phyloP scores from a whole-genome alignment of 1,139 yeast genomes.

The Yamadazyma oceani region DNA sequence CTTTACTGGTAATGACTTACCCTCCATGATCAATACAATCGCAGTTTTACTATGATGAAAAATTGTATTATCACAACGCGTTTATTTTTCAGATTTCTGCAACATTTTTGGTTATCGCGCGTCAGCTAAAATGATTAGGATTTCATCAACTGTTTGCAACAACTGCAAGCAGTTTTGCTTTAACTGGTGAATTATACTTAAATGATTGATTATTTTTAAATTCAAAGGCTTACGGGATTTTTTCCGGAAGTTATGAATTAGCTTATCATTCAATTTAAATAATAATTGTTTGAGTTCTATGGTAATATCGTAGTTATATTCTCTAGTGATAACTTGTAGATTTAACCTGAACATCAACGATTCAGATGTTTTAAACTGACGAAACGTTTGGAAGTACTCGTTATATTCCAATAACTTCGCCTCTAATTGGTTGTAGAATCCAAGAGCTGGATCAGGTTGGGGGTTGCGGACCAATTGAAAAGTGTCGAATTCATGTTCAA shows the following conservation, averaged over 20 bases:
- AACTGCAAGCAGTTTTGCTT: slow-evolving; percentile 8
- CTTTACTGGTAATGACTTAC: slow-evolving; percentile 56
- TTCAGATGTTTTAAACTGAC: neutral
- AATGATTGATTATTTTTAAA: slow-evolving; percentile 6
- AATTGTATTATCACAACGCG: slow-evolving; percentile 1
- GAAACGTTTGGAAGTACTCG: slow-evolving; percentile 1
- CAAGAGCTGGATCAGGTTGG: slow-evolving; percentile 3
- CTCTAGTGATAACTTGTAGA: slow-evolving; percentile 3
- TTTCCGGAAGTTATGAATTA: slow-evolving; percentile 11
- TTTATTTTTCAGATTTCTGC: neutral
- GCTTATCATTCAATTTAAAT: slow-evolving; percentile 11
- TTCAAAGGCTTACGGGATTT: slow-evolving; percentile 7
- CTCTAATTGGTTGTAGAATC: slow-evolving; percentile 13
- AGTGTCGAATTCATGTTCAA: slow-evolving; percentile 11
- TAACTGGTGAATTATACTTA: slow-evolving; percentile 11
- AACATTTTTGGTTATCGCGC: slow-evolving; percentile 10
- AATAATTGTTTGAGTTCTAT: slow-evolving; percentile 13
- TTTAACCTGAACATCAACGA: neutral
- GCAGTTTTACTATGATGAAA: too few species aligned
- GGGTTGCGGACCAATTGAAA: slow-evolving; percentile 10
- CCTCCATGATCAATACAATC: slow-evolving; percentile 8
- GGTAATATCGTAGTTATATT: slow-evolving; percentile 12
- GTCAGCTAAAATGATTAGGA: slow-evolving; percentile 13
- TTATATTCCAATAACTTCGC: slow-evolving; percentile 13
- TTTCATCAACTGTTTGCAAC: slow-evolving; percentile 10